Base-by-base conservation (phyloP, 2,329 filamentous ascomycete genomes). In the Fusarium abutilonis region DNA sequence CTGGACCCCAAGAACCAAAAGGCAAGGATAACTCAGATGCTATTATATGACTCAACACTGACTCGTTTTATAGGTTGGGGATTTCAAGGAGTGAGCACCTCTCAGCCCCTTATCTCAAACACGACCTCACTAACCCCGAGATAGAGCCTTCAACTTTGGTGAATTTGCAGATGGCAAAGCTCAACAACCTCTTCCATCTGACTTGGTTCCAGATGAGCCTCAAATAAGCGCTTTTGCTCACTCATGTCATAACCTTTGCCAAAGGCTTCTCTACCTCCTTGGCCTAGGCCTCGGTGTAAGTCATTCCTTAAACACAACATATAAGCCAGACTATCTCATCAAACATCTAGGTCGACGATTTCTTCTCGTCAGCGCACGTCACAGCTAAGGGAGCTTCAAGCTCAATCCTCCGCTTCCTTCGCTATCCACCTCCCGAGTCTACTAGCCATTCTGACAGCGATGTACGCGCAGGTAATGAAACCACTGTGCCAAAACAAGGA, bases 71-170 rank as follows among this genome's bases (percentile, higher is more conserved):
- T 6, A 92, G 88, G 82, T 88, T 29, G 91, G 92, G 14, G 93
- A 97, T 72, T 92, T 92, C 69, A 97, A 97, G 82, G 92, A 97
- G 91, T 93, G 77, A 70, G 79, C 26, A 23, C 19, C 15, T 31
- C 11, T 43, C 34, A 28, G 29, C 31, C 10, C 39, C 32, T 36
- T 5, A 5, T 23, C 2, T 17, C 26, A 8, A 21, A n/a, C 34
- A 15, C 9, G 11, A 43, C 35, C 21, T 40, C 57, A 53, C 38
- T 38, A 50, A 50, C 44, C 38, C 35, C 8, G 13, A 23, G 38
- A 43, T 66, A 95, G 93, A 79, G 92, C 90, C 34, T 94, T 98
- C 82, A 99, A 98, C 79, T 90, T 98, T 72, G 92, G 89, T 64
- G 86, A 92, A 67, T 96, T 95, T 73, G 73, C 80, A 54, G 68